Percentiles rank a stretch among this genome's conserved stretches.
Evolutionary conservation across 2,329 filamentous ascomycete genomes (phyloP).

Genomic region (Capronia epimyces): DNA sequence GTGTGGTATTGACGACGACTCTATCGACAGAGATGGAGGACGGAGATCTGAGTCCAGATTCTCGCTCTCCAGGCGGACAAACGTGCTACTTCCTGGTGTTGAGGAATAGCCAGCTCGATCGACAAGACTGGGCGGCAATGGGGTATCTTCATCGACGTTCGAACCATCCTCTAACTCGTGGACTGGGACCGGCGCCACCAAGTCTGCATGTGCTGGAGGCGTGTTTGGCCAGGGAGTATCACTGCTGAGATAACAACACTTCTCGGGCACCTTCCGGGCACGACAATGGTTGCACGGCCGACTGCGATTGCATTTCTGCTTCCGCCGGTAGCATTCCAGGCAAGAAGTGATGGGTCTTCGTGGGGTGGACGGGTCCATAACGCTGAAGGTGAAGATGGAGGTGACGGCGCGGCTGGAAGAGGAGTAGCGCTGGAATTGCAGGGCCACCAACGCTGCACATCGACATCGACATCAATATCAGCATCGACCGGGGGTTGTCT

Average conservation of each 20-base stretch:
- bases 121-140: constrained; percentile 2
- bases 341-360: constrained; percentile 10
- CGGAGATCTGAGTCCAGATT: background rate
- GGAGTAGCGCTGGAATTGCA: too few relatives aligned
- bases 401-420: too few relatives aligned
- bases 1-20: background rate
- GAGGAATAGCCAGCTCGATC: constrained; percentile 10
- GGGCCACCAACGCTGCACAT: too few relatives aligned
- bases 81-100: background rate
- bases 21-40: background rate
- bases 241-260: constrained; percentile 7
- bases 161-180: background rate
- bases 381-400: too few relatives aligned
- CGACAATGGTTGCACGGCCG: constrained; percentile 13
- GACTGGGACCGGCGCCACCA: background rate
- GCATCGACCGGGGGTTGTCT: too few relatives aligned
- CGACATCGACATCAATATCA: too few relatives aligned
- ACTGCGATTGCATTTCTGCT: constrained; percentile 10
- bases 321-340: constrained; percentile 12
- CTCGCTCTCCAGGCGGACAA: background rate
- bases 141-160: background rate
- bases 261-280: constrained; percentile 6
- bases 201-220: background rate
- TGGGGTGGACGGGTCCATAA: background rate
- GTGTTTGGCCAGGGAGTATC: background rate